Percentiles rank a stretch among this genome's conserved stretches.
Conservation (phyloP, 352 stramenopile species). For the Phytopythium oedochilum region DNA sequence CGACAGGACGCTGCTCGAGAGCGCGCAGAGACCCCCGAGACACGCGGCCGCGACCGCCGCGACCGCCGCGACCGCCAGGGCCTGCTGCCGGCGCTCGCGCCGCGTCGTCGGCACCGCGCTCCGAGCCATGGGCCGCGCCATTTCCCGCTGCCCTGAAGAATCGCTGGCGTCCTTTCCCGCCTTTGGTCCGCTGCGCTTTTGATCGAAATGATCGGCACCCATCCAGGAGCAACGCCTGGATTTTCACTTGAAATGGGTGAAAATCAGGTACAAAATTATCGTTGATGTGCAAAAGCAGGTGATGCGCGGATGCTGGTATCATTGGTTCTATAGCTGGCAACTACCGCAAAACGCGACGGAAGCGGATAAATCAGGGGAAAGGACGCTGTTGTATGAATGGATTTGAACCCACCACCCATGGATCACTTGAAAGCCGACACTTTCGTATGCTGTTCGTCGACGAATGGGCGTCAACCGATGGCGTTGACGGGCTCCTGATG, state of each 20-base stretch:
- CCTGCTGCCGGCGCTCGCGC: constrained; percentile 1
- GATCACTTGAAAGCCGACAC: too few species aligned
- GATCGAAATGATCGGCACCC: not conserved
- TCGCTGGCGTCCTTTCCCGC: not conserved
- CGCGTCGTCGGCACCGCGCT: not conserved
- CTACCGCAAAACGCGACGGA: not conserved
- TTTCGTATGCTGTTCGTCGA: too few species aligned
- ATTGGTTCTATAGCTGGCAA: not conserved
- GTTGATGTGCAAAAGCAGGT: not conserved
- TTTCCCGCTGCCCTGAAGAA: not conserved
- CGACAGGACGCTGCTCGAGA: not conserved
- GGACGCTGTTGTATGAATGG: not conserved
- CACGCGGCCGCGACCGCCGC: not conserved
- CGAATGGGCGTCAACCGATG: too few species aligned
- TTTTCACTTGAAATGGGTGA: not conserved
- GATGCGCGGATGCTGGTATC: not conserved
- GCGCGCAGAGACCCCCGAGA: not conserved
- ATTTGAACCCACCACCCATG: too few species aligned
- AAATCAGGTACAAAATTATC: not conserved
- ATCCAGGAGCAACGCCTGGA: not conserved
- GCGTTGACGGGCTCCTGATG: not conserved
- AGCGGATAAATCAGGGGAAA: not conserved
- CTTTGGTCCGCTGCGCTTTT: not conserved
- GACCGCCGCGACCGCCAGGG: constrained; percentile 1
- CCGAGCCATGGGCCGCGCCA: not conserved